A percentile compares a stretch with the other conserved stretches of the same genome.
Conservation (phyloP, 805 yeast species). For the Jamesozyma jinghongensis region DNA sequence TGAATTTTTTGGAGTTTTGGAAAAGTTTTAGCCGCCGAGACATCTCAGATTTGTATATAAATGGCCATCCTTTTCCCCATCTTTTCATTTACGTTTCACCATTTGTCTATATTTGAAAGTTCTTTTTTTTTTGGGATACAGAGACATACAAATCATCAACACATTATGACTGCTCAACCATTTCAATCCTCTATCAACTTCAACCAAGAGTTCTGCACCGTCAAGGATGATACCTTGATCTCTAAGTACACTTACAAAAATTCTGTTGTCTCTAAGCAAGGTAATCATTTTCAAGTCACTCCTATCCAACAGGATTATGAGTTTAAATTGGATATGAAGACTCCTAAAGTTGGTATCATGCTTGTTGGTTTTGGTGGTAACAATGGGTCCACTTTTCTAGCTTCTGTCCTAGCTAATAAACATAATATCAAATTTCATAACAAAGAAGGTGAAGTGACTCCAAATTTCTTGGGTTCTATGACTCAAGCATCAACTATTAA, state of each 20-base stretch:
- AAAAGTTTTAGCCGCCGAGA: too few species aligned
- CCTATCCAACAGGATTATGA: constrained; percentile 68
- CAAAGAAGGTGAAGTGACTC: constrained; percentile 62
- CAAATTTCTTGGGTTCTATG: constrained; percentile 84
- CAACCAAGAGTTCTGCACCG: constrained; percentile 5
- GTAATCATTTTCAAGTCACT: constrained; percentile 45
- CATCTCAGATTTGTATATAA: too few species aligned
- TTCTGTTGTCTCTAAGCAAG: constrained; percentile 39
- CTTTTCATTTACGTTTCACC: too few species aligned
- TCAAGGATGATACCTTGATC: constrained; percentile 2
- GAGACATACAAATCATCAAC: too few species aligned
- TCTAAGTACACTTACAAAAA: constrained; percentile 9
- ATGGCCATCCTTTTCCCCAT: too few species aligned
- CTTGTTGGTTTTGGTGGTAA: constrained; percentile 95
- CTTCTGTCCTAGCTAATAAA: constrained; percentile 79
- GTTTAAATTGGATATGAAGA: constrained; percentile 73
- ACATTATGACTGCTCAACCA: constrained; percentile 3
- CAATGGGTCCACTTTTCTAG: constrained; percentile 86
- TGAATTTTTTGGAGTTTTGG: too few species aligned
- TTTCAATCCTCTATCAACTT: constrained; percentile 2
- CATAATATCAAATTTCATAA: constrained; percentile 68
- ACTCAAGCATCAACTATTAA: constrained; percentile 88
- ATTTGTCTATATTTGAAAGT: too few species aligned
- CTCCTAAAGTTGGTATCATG: constrained; percentile 81
- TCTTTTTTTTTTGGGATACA: too few species aligned